Conservation (phyloP, 1,139 yeast species). For the Scheffersomyces stambukii region DNA sequence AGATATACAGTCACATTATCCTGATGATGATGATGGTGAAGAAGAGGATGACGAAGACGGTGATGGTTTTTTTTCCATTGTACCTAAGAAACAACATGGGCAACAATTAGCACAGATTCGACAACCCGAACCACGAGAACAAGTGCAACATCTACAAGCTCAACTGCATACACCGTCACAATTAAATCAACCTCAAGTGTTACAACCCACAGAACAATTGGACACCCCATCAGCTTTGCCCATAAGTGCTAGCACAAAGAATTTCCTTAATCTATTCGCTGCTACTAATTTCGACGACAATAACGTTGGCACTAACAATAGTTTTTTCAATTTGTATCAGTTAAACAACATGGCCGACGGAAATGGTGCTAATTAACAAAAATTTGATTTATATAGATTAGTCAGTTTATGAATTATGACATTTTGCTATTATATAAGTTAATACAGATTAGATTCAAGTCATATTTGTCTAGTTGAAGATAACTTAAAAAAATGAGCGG, state of each 20-base stretch:
- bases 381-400: too few relatives aligned
- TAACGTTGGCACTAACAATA: conserved; percentile 21
- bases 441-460: too few relatives aligned
- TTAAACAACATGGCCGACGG: conserved; percentile 15
- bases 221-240: conserved; percentile 3
- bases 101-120: conserved; percentile 11
- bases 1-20: too few relatives aligned
- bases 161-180: conserved; percentile 10
- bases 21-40: conserved; percentile 10
- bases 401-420: too few relatives aligned
- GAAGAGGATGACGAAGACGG: conserved; percentile 10
- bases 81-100: conserved; percentile 15
- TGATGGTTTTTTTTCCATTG: conserved; percentile 12
- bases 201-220: too few relatives aligned
- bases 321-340: conserved; percentile 26
- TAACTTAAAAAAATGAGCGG: conserved; percentile 58
- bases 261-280: conserved; percentile 25
- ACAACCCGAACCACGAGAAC: conserved; percentile 10
- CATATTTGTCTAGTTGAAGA: too few relatives aligned
- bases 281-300: conserved; percentile 9
- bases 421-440: too few relatives aligned
- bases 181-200: conserved; percentile 10
- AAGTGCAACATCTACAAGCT: conserved; percentile 14
- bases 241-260: conserved; percentile 24
- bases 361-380: too few relatives aligned